A percentile compares a stretch with the other conserved stretches of the same genome.
Conservation (phyloP, 768 basidiomycete genomes). For the Cystofilobasidium ferigula region DNA sequence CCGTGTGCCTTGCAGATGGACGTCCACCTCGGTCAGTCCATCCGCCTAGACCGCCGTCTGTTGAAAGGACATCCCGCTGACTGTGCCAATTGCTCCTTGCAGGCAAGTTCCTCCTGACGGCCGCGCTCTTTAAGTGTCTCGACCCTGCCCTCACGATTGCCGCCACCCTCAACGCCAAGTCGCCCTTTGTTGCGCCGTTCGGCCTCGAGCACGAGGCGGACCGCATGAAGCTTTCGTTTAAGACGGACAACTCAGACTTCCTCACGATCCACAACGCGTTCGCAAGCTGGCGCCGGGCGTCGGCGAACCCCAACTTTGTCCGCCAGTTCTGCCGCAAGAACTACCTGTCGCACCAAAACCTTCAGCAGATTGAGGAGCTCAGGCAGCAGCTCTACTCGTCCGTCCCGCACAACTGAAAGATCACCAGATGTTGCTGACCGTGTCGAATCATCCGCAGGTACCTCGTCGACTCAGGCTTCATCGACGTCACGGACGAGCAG, state of each 20-base stretch:
- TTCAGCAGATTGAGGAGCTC: conserved; percentile 92
- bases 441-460: conserved; percentile 45
- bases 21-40: conserved; percentile 62
- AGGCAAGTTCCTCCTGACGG: conserved; percentile 69
- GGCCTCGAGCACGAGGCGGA: conserved; percentile 80
- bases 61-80: background rate
- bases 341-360: conserved; percentile 78
- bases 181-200: conserved; percentile 80
- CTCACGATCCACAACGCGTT: conserved; percentile 86
- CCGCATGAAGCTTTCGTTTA: conserved; percentile 67
- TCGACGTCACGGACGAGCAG: conserved; percentile 55
- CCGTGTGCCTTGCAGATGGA: conserved; percentile 47
- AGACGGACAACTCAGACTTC: conserved; percentile 83
- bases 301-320: conserved; percentile 49
- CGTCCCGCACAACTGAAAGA: background rate
- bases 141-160: conserved; percentile 96
- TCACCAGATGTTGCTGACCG: no score
- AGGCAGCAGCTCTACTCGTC: conserved; percentile 77
- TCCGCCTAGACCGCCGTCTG: background rate
- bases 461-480: conserved; percentile 76
- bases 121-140: conserved; percentile 73
- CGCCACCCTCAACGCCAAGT: conserved; percentile 81
- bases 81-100: background rate
- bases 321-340: conserved; percentile 68
- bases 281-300: conserved; percentile 69